Base-by-base conservation (phyloP, 2,329 filamentous ascomycete species). In the Fonsecaea multimorphosa region DNA sequence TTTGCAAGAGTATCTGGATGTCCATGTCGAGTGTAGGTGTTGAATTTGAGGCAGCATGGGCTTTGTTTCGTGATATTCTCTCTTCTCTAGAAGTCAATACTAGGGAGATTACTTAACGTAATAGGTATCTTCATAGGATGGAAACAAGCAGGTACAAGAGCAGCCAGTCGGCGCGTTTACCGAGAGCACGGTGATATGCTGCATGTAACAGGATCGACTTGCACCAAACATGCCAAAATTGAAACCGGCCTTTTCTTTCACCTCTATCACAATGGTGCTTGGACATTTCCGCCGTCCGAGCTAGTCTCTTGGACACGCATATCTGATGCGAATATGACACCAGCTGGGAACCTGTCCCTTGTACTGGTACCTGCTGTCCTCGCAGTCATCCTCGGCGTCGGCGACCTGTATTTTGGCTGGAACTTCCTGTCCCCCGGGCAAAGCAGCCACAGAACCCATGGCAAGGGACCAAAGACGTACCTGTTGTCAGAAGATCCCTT, bases 401-500 rank as follows among this genome's bases (percentile, higher is more conserved):
- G 27, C 27, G 27, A 34, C 52, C 22, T 31, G 52, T 54, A 54
- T 34, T 22, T n/a, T 2, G 31, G 19, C 8, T 54, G 52, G 52
- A n/a, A 34, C 24, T 14, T 22, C n/a, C 14, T 54, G 16, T 2
- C 14, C 32, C 1, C 19, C 19, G 12, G 16, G 52, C 24, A n/a
- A 19, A 16, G 29, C 2, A 34, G 19, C 9, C 9, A 8, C 27
- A 1, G 9, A 2, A 7, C 27, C 16, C 8, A 31, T 34, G 27
- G 14, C 14, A 54, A 54, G 11, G 52, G 52, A 31, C 52, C 52
- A 12, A 54, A 31, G 9, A 54, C 52, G n/a, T 54, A 27, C 29
- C 52, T 32, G 19, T 27, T 54, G 14, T 54, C 52, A 54, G 52
- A 54, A n/a, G 52, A 54, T 22, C 52, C 52, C 31, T 34, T 54